phyloP scores from a whole-genome alignment of 208 protist genomes.

The Acanthamoeba healyi region DNA sequence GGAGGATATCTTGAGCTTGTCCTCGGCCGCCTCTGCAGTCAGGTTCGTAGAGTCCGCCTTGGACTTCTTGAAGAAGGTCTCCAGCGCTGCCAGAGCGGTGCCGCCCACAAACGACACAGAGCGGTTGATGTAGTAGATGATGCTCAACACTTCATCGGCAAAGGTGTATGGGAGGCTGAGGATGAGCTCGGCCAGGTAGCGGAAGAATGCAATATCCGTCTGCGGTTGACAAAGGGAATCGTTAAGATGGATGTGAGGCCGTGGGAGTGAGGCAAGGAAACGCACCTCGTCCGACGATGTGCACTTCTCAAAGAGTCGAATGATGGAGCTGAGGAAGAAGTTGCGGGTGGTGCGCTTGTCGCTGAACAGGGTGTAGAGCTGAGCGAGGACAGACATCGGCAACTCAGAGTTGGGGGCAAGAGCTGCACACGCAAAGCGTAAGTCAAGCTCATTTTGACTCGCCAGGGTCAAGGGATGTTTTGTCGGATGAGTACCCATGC shows the following conservation, averaged over 20 bases:
- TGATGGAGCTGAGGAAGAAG: slow-evolving; percentile 17
- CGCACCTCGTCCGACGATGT: slow-evolving; percentile 50
- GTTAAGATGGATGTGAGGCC: not conserved
- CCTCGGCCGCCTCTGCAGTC: not conserved
- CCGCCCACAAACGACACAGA: slow-evolving; percentile 56
- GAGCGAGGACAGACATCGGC: not conserved
- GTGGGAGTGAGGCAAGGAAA: too few species aligned
- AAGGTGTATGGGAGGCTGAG: slow-evolving; percentile 68
- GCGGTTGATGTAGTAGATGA: slow-evolving; percentile 56
- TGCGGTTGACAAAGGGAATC: not conserved
- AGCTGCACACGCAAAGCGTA: too few species aligned
- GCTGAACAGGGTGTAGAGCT: slow-evolving; percentile 67
- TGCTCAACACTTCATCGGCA: slow-evolving; percentile 57
- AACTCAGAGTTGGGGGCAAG: too few species aligned
- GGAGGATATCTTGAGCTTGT: slow-evolving; percentile 47
- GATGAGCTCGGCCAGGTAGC: slow-evolving; percentile 56
- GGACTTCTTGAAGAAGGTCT: slow-evolving; percentile 3
- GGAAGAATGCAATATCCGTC: slow-evolving; percentile 60
- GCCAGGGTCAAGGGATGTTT: too few species aligned
- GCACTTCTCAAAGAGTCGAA: slow-evolving; percentile 62
- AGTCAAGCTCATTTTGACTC: too few species aligned
- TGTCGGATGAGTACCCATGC: not conserved
- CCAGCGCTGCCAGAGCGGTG: not conserved
- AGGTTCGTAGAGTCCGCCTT: not conserved
- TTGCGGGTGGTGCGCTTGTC: slow-evolving; percentile 55